These are phyloP conservation scores for Rhodamnia rubescens DNA, from an alignment of 345 rosid genomes.

Conservation along the genomic window DNA sequence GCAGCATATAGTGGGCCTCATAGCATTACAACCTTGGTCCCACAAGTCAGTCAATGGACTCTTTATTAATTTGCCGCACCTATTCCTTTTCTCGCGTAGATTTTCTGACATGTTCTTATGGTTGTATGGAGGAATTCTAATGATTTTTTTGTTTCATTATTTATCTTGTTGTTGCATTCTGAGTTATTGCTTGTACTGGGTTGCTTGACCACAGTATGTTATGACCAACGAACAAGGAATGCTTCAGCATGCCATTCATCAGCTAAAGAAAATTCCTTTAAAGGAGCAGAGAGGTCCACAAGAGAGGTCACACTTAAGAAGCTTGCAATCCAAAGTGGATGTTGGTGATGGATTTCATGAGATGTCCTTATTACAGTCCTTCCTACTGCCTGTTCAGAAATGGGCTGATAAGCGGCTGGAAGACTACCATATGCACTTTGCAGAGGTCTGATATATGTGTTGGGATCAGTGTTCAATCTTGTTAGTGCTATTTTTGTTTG, in stretches of 20 bases:
- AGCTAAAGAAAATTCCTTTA: conserved; percentile 75
- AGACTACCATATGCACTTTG: conserved; percentile 83
- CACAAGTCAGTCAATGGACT: background rate
- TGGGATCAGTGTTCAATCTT: background rate
- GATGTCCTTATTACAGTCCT: conserved; percentile 67
- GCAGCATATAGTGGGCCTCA: background rate
- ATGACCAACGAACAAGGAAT: conserved; percentile 74
- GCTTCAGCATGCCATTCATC: conserved; percentile 76
- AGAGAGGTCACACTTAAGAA: conserved; percentile 86
- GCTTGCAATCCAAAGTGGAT: conserved; percentile 55
- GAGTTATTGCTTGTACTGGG: background rate
- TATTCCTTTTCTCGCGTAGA: background rate
- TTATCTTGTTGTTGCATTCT: background rate
- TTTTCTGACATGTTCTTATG: background rate
- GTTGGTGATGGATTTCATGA: conserved; percentile 42
- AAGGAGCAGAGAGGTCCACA: conserved; percentile 95
- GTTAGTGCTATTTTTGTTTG: background rate
- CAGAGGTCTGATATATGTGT: conserved; percentile 51
- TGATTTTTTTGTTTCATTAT: too few species aligned
- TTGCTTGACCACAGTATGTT: conserved; percentile 48
- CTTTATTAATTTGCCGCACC: background rate
- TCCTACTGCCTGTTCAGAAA: conserved; percentile 73
- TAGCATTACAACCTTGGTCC: background rate
- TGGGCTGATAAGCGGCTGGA: conserved; percentile 87
- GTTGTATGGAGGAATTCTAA: background rate